Base-by-base conservation (phyloP, 768 basidiomycete genomes). In the Calocera viscosa region DNA sequence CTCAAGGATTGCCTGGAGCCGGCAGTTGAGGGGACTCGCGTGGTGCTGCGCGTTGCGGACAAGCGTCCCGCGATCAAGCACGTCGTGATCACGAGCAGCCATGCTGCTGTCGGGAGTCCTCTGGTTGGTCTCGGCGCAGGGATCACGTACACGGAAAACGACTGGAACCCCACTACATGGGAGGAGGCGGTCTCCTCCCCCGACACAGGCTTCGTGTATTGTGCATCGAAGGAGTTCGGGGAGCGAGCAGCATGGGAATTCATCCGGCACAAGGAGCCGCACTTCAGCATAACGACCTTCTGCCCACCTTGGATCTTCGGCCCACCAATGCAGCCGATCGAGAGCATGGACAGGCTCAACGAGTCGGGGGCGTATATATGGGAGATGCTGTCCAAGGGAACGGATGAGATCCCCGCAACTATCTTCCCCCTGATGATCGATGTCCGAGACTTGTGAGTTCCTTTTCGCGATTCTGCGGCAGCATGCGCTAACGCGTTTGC, bases 241-340 rank as follows among this genome's bases (percentile, higher is more conserved):
- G 66, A 66, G 34, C 39, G 43, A 7, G 49, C 66, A 16, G 66
- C 49, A 34, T 66, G 66, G 53, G 66, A 66, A n/a, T 66, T 35
- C 53, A 41, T 66, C 33, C 19, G 34, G n/a, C 8, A 53, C 1
- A 26, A 53, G 32, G 35, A 66, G 2, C 66, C 66, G 22, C 49
- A 66, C 53, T 66, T 66, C 35, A 39, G 53, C 30, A 1, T 66
- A 16, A 53, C 53, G 34, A 35, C 33, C 1, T 39, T 66, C 49
- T 53, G 47, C 66, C 66, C 71, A 24, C 26, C 53, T 2, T 32
- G 53, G 53, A 60, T 60, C 14, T 32, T 60, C 19, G 53, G 53
- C 26, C 30, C 53, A 30, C 53, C 30, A 7, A 60, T 60, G 53
- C 53, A 60, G 26, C 53, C 53, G 10, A 60, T 60, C 10, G 53